These are phyloP conservation scores for Solanum ossicruentum DNA, from an alignment of 257 asterid genomes.

Conservation along the genomic window DNA sequence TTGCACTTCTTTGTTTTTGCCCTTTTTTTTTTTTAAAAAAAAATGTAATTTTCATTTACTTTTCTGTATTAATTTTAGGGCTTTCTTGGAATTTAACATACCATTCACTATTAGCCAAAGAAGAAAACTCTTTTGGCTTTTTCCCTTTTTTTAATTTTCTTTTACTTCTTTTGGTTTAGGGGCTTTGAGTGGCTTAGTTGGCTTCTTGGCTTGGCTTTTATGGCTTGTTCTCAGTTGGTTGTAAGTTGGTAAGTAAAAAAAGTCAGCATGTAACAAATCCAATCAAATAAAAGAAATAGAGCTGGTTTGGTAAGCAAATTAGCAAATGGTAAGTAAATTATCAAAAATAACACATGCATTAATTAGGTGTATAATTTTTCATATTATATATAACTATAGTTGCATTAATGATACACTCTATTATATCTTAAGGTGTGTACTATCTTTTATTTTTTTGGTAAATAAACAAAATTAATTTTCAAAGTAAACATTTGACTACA, in stretches of 20 bases:
- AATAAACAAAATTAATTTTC: too few relatives aligned
- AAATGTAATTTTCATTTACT: background rate
- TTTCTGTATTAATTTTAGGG: background rate
- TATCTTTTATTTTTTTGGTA: too few relatives aligned
- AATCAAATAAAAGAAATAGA: too few relatives aligned
- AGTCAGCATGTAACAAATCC: background rate
- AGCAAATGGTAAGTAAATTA: too few relatives aligned
- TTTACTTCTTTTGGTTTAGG: background rate
- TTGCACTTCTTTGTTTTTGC: constrained; percentile 23
- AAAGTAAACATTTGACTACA: too few relatives aligned
- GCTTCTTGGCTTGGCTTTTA: constrained; percentile 9
- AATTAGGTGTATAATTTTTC: too few relatives aligned
- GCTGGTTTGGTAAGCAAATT: too few relatives aligned
- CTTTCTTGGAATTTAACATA: background rate
- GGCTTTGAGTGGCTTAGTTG: background rate
- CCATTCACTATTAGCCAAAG: background rate
- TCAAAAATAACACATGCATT: too few relatives aligned
- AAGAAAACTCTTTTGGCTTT: background rate
- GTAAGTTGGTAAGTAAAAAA: background rate
- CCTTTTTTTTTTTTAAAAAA: constrained; percentile 13
- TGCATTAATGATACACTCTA: too few relatives aligned
- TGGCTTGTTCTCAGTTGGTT: background rate
- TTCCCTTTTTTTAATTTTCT: background rate
- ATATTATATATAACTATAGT: too few relatives aligned
- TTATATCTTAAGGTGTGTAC: too few relatives aligned